Evolutionary conservation across 345 rosid species (phyloP), one percentile per base, ranked within the genome.

Genomic region (Hibiscus syriacus): DNA sequence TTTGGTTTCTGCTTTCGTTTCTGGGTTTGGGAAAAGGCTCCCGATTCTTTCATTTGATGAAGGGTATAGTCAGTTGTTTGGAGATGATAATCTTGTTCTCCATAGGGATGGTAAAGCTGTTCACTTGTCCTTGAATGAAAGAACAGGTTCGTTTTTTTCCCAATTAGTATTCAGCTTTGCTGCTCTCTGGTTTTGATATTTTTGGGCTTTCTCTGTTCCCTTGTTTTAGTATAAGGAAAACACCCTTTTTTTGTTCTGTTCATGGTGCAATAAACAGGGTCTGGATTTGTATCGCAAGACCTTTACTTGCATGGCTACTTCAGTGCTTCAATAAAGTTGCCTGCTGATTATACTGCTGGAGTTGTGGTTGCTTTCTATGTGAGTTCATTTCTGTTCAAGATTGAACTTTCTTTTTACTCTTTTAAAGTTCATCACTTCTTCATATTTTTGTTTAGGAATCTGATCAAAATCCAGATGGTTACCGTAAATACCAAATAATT

Each of bases 361-460:
- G 96, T 94, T 72, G 98, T 94, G 76, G 93, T 94, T 70, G 99
- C 99, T 22, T 94, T 94, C 75, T 94, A 94, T 78, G 99, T 94
- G 74, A 86, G 98, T 80, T 30, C 67, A 34, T 65, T 11, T 43
- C 71, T 61, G 13, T 45, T 16, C n/a, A n/a, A n/a, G 25, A 20
- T 17, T 20, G 43, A 2, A 1, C 14, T 38, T 60, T 60, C 9
- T 59, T 20, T 57, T 56, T n/a, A n/a, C n/a, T n/a, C n/a, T n/a
- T n/a, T n/a, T n/a, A n/a, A n/a, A n/a, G n/a, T n/a, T n/a, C n/a
- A n/a, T 20, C 4, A 50, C 2, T 7, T n/a, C 6, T 50, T 9
- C 27, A 50, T 8, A 20, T 50, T 50, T 50, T 50, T 50, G 55
- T 20, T 8, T 32, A 59, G 22, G 38, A 61, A 39, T 22, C 66